Base-by-base conservation (phyloP, 306 rosid genomes). In the Lotus japonicus region DNA sequence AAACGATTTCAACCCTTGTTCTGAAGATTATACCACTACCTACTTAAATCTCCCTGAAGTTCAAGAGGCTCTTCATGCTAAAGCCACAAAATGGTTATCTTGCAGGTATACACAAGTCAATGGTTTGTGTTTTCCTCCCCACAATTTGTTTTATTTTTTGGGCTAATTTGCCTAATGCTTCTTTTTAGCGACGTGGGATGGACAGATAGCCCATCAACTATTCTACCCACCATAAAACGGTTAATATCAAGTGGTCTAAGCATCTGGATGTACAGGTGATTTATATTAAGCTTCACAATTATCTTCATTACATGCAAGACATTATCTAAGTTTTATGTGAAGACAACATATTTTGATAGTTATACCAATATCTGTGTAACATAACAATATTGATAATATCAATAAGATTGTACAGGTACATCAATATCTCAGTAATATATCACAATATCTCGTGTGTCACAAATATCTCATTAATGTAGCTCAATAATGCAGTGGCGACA, bases 11-110 rank as follows among this genome's bases (percentile, higher is more conserved):
- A 88, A 87, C 58, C 89, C 89, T 44, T 87, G 92, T 76, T 69
- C 87, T 16, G 83, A 80, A 4, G 3, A 43, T 8, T 80, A 87
- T 59, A 82, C 83, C 28, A 4, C 0, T 1, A 33, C 76, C 16
- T 87, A 82, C 74, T 81, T 87, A 62, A 87, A 87, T 71, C 80
- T 70, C 23, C 55, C 71, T 2, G 57, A 80, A 78, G 92, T 87
- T 13, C 89, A 87, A 81, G 66, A 51, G 69, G 89, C 89, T 43
- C 80, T 87, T 44, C 87, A 80, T 56, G 87, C 59, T 26, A 73
- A 74, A 75, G 13, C 83, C 58, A 46, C 77, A 13, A 12, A 73
- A 11, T 87, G 92, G 92, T 5, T 13, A 45, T 3, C 55, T 66
- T 84, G 89, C 88, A 70, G 88, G 92, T 86, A 74, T 9, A 59